Evolutionary conservation across 805 yeast species (phyloP).

Genomic region (Brettanomyces naardenensis): DNA sequence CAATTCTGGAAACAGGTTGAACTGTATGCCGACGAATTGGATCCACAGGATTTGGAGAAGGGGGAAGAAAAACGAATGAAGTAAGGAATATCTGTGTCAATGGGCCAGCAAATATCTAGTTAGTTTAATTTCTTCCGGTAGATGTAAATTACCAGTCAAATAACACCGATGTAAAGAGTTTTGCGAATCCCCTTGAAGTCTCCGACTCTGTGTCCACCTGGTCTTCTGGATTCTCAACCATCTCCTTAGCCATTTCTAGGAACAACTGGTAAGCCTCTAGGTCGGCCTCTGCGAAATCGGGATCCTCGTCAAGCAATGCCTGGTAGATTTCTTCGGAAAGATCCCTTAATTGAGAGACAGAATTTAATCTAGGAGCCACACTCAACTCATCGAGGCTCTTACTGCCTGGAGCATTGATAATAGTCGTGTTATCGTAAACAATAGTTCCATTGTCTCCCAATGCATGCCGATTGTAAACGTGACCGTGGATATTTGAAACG

Average conservation of each 20-base stretch:
- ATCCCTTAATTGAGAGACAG: too few relatives aligned
- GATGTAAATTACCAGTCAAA: not conserved
- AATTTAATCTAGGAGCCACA: too few relatives aligned
- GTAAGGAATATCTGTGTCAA: too few relatives aligned
- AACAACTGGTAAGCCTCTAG: not conserved
- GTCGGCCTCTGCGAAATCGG: not conserved
- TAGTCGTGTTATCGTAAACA: slow-evolving; percentile 20
- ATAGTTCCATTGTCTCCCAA: slow-evolving; percentile 24
- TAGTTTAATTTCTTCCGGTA: too few relatives aligned
- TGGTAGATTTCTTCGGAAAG: too few relatives aligned
- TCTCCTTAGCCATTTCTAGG: not conserved
- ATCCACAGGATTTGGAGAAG: slow-evolving; percentile 13
- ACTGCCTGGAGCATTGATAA: slow-evolving; percentile 4
- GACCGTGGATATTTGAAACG: slow-evolving; percentile 15
- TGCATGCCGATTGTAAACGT: slow-evolving; percentile 24
- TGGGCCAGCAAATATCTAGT: too few relatives aligned
- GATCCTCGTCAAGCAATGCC: not conserved
- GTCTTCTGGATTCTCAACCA: not conserved
- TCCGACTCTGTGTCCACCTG: not conserved
- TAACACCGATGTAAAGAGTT: not conserved
- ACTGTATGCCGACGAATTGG: slow-evolving; percentile 21
- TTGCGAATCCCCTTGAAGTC: not conserved
- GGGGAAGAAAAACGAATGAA: slow-evolving; percentile 5
- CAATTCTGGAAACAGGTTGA: slow-evolving; percentile 26
- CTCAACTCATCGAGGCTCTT: not conserved